Evolutionary conservation across 176 grass and related monocot genomes (phyloP).

Genomic region (Musa acuminata): DNA sequence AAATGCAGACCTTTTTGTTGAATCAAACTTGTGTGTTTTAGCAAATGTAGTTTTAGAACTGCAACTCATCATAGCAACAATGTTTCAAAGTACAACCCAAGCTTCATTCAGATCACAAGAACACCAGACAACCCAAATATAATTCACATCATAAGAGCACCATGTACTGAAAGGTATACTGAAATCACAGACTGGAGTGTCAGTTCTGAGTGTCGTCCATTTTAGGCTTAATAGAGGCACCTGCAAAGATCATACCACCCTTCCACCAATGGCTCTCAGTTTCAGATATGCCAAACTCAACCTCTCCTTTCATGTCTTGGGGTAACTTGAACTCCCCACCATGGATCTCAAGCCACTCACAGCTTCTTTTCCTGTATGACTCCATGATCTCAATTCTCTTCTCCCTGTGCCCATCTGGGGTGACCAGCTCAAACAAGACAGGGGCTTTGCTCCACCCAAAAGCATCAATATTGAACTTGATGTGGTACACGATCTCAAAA

Average conservation of each 20-base stretch:
- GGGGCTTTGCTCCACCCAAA: background rate
- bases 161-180: too few relatives aligned
- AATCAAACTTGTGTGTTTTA: too few relatives aligned
- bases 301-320: background rate
- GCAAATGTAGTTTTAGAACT: too few relatives aligned
- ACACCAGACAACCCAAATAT: background rate
- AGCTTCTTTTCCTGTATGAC: background rate
- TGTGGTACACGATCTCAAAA: background rate
- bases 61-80: too few relatives aligned
- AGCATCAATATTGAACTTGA: conserved; percentile 4
- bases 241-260: background rate
- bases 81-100: too few relatives aligned
- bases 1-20: too few relatives aligned
- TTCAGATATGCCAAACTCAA: background rate
- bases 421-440: background rate
- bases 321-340: background rate
- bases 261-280: background rate
- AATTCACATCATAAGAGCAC: background rate
- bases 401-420: background rate
- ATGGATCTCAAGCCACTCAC: background rate
- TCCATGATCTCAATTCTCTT: background rate
- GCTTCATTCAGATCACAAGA: too few relatives aligned
- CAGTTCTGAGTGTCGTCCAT: too few relatives aligned
- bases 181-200: too few relatives aligned
- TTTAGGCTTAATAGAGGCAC: background rate